These are phyloP conservation scores for Kalanchoe fedtschenkoi DNA, from an alignment of 164 flowering plant species.

Conservation along the genomic window DNA sequence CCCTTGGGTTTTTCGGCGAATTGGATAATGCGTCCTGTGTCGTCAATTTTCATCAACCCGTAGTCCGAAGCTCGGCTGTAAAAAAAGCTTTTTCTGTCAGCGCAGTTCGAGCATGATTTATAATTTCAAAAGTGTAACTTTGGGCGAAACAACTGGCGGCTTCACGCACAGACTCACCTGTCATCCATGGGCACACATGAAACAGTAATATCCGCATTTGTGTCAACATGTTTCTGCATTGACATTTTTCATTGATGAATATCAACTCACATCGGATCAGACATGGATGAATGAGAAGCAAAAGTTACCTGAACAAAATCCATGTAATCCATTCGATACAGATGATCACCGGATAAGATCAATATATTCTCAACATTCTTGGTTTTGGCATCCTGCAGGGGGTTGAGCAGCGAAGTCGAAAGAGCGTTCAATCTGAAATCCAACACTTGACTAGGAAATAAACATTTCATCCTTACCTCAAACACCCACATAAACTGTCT, in stretches of 20 bases:
- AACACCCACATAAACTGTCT: conserved; percentile 83
- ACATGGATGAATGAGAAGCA: neutral
- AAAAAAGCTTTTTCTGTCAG: neutral
- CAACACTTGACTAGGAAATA: neutral
- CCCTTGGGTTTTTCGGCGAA: conserved; percentile 86
- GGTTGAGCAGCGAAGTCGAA: neutral
- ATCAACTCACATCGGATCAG: neutral
- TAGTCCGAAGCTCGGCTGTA: conserved; percentile 81
- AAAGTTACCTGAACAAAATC: conserved; percentile 73
- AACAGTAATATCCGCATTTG: conserved; percentile 88
- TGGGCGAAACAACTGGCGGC: neutral
- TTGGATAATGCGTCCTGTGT: conserved; percentile 45
- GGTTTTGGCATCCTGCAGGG: conserved; percentile 68
- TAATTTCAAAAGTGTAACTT: neutral
- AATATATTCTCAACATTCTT: conserved; percentile 78
- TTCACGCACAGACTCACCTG: conserved; percentile 27
- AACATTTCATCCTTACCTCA: conserved; percentile 34
- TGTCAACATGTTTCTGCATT: conserved; percentile 86
- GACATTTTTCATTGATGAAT: conserved; percentile 1
- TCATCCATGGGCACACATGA: conserved; percentile 93
- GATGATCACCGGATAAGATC: conserved; percentile 95
- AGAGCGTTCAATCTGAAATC: neutral
- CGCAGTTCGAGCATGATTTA: neutral
- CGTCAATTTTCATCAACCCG: conserved; percentile 78
- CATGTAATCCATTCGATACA: conserved; percentile 90